These are phyloP conservation scores for Rhynchospora pubera DNA, from an alignment of 176 grass and related monocot genomes.

Conservation along the genomic window DNA sequence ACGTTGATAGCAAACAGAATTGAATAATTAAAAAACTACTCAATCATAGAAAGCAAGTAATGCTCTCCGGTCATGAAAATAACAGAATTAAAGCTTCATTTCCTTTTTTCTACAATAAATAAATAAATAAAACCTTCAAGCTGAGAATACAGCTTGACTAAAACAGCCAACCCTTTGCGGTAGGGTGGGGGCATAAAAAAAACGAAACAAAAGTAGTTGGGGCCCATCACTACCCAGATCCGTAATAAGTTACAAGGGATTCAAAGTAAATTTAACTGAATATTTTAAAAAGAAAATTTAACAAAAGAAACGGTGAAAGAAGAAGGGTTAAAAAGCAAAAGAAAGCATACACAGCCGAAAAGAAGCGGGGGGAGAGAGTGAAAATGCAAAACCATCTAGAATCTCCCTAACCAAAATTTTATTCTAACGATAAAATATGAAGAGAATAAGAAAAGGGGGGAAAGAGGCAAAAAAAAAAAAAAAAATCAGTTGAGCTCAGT, in stretches of 20 bases:
- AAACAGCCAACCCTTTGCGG: too few species aligned
- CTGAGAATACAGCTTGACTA: too few species aligned
- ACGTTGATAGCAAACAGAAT: slow-evolving; percentile 1
- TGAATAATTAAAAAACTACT: not conserved
- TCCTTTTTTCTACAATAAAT: not conserved
- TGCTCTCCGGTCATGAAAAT: not conserved
- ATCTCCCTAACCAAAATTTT: not conserved
- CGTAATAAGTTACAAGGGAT: not conserved
- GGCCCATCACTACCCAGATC: not conserved
- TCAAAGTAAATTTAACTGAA: not conserved
- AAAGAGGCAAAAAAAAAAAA: not conserved
- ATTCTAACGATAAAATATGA: not conserved
- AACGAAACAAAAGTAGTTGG: not conserved
- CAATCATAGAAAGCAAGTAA: not conserved
- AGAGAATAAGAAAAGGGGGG: not conserved
- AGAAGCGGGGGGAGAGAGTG: not conserved
- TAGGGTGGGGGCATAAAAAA: not conserved
- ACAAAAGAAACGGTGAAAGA: not conserved
- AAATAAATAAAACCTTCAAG: not conserved
- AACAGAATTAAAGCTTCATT: not conserved
- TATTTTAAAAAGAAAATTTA: not conserved
- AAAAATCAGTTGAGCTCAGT: not conserved
- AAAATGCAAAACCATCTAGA: not conserved
- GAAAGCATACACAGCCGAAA: not conserved
- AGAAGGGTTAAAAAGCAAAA: not conserved